Base-by-base conservation (phyloP, 2,329 filamentous ascomycete genomes). In the Dryadomyces quercivorus region DNA sequence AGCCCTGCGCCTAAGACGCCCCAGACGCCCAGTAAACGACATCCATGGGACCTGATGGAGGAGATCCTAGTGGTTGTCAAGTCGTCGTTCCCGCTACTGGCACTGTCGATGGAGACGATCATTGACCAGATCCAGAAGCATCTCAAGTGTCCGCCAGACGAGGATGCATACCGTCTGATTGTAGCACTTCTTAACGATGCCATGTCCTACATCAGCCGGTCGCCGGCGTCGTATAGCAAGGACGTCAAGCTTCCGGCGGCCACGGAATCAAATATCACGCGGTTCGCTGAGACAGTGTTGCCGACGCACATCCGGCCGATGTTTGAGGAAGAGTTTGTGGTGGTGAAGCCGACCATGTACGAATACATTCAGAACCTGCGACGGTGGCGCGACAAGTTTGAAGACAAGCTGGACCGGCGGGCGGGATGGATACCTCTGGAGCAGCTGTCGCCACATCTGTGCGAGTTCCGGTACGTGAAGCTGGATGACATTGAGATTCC, bases 61-160 rank as follows among this genome's bases (percentile, higher is more conserved):
- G 91, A 97, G 66, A 89, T 98, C 57, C 90, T 95, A 78, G 87
- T 90, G 38, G 87, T 90, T 34, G 82, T 98, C 53, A 97, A 98
- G 75, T 97, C 93, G 7, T 91, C 92, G 0, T 98, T 97, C 75
- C 93, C 93, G 22, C 77, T 99, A 18, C 79, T 99, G 62, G 93
- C 94, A 10, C 74, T 97, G 46, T 96, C 92, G 0, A 97, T 99
- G 93, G 93, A 99, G 72, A 95, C 92, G 0, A 98, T 97, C 90
- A 91, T 97, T 34, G 93, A 98, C 66, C 92, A 97, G 70, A 95
- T 98, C 56, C 87, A 93, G 68, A 97, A 97, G 75, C 86, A 97
- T 70, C 98, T 98, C 80, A 98, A 98, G 72, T 97, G 93, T 63
- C 92, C 92, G 15, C 92, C 92, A 0, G 93, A 99, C 63, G 93